These are phyloP conservation scores for Chytriomyces sp. DNA, from an alignment of 192 early-diverging fungal species.

Conservation along the genomic window DNA sequence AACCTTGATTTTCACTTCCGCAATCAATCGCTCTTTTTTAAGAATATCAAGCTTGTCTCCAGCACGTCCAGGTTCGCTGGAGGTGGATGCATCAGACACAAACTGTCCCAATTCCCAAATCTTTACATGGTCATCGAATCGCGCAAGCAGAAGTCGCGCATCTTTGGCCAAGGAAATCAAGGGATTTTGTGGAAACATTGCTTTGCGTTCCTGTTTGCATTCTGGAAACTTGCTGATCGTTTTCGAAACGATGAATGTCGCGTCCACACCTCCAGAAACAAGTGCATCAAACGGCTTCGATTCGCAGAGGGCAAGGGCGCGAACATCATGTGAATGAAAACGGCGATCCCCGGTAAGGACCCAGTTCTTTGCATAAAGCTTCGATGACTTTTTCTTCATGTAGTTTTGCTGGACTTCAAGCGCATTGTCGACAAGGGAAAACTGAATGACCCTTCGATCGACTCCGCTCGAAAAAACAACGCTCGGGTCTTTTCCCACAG, in stretches of 20 bases:
- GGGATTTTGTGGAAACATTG: constrained; percentile 67
- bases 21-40: constrained; percentile 68
- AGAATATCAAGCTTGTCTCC: constrained; percentile 36
- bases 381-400: constrained; percentile 6
- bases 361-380: constrained; percentile 60
- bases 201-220: constrained; percentile 47
- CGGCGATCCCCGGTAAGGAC: constrained; percentile 81
- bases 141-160: constrained; percentile 60
- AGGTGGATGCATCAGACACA: constrained; percentile 4
- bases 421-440: constrained; percentile 53
- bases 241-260: constrained; percentile 45
- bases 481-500: constrained; percentile 64
- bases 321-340: constrained; percentile 95
- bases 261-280: constrained; percentile 75
- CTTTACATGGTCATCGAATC: constrained; percentile 71
- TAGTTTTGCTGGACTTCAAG: constrained; percentile 15
- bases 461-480: constrained; percentile 88
- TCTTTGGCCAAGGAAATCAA: constrained; percentile 44
- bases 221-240: constrained; percentile 47
- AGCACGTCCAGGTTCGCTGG: constrained; percentile 44
- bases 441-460: constrained; percentile 84
- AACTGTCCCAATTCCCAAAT: constrained; percentile 83
- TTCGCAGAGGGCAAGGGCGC: constrained; percentile 81
- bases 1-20: constrained; percentile 78
- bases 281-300: constrained; percentile 68